A percentile compares a stretch with the other conserved stretches of the same genome.
Conservation (phyloP, 768 basidiomycete genomes). For the Favolaschia claudopus region DNA sequence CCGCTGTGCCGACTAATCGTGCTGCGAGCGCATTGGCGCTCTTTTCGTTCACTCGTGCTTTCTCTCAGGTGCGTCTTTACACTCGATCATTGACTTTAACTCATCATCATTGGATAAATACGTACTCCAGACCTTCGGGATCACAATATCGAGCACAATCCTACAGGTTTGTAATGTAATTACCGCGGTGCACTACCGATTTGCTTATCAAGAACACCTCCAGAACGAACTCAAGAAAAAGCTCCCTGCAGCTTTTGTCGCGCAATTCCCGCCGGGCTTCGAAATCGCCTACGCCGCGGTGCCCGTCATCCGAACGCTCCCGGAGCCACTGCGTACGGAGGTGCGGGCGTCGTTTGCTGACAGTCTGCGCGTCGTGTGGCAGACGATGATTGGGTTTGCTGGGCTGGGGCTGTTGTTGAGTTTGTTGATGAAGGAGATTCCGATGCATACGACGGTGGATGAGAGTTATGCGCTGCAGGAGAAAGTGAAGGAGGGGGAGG, state of each 20-base stretch:
- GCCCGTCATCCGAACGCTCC: slow-evolving; percentile 24
- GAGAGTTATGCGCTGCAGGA: slow-evolving; percentile 38
- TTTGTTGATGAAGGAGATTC: slow-evolving; percentile 41
- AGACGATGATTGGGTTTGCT: slow-evolving; percentile 46
- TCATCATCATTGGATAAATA: too few species aligned
- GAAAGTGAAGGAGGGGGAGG: slow-evolving; percentile 15
- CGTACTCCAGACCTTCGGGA: too few species aligned
- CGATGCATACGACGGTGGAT: slow-evolving; percentile 39
- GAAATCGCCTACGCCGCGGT: slow-evolving; percentile 8
- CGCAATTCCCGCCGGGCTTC: not conserved
- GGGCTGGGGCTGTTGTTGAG: slow-evolving; percentile 45
- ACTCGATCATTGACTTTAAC: too few species aligned
- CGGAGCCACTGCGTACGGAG: slow-evolving; percentile 29
- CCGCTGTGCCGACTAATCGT: slow-evolving; percentile 39
- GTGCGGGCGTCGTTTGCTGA: slow-evolving; percentile 50
- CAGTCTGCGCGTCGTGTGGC: slow-evolving; percentile 49
- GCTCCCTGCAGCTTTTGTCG: not conserved
- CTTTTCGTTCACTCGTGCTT: slow-evolving; percentile 37
- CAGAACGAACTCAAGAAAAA: slow-evolving; percentile 47
- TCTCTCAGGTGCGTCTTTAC: slow-evolving; percentile 31
- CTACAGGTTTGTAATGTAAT: slow-evolving; percentile 25
- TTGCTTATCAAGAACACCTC: not conserved
- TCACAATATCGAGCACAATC: slow-evolving; percentile 30
- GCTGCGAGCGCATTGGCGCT: slow-evolving; percentile 46
- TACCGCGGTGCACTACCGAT: not conserved